Base-by-base conservation (phyloP, 2,329 filamentous ascomycete genomes). In the Botrytis tulipae region DNA sequence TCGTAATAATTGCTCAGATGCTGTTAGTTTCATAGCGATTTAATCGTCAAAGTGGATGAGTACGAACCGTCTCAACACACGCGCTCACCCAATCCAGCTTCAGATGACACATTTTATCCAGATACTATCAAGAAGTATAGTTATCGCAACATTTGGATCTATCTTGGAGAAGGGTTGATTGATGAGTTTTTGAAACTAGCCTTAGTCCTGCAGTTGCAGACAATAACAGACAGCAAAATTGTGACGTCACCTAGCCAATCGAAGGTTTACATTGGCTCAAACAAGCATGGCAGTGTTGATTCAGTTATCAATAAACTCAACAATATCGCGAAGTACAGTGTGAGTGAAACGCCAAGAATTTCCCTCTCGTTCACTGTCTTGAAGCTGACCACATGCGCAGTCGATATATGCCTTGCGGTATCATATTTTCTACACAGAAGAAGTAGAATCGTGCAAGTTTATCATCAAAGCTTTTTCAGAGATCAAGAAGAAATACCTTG, bases 401-500 rank as follows among this genome's bases (percentile, higher is more conserved):
- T 29, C 51, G n/a, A 70, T 18, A 66, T 57, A 42, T 32, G 32
- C 7, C 62, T 54, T n/a, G 44, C 51, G 73, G 14, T 29, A 65
- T 10, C 79, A 81, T 68, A 37, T 75, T 5, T 79, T 80, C 44
- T 80, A 80, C 65, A 76, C 70, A 4, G 80, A 80, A 65, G 74
- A 72, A 1, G 32, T 71, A 8, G 75, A 72, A 10, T 75, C 79
- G 16, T 74, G 75, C 51, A 63, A 75, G 22, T 65, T 78, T 40
- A 66, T 75, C 16, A 60, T 80, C n/a, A 20, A 77, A 74, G n/a
- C 67, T 62, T 25, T 70, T 78, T 18, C 65, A 37, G 16, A 72
- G 75, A 70, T 80, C n/a, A 77, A 76, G 67, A 76, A 74, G 44
- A 72, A 70, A 20, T 74, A 76, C 25, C 76, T 78, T 51, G 74